Base-by-base conservation (phyloP, 2,329 filamentous ascomycete species). In the Fusarium equiseti region DNA sequence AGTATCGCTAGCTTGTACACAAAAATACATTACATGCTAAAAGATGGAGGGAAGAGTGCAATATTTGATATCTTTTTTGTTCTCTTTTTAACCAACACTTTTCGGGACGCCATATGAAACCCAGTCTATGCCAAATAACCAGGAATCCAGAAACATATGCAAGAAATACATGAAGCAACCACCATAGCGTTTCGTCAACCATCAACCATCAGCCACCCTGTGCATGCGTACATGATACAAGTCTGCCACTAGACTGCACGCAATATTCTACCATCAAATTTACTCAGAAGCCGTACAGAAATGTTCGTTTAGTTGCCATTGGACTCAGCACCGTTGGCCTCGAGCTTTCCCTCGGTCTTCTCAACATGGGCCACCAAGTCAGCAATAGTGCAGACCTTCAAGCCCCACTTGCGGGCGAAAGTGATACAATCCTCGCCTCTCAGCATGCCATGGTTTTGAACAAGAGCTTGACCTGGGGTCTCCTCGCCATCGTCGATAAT, bases 371-470 rank as follows among this genome's bases (percentile, higher is more conserved):
- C 85, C 29, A 95, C 91, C 82, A 99, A 81, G 81, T 95, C 94
- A 79, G 95, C 94, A 82, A 99, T 98, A 31, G 96, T 98, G 82
- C 95, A 97, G 63, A 97, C 94, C 84, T 92, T 96, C 74, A 99
- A 84, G 7, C 94, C 94, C 90, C 92, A 98, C 81, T 87, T 90
- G 81, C 90, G 89, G 29, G 94, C 96, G 86, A 99, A 99, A 53
- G 86, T 88, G 77, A 99, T 84, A 82, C 95, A 98, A 40, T 89
- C 92, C 83, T 97, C 94, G 70, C 94, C 89, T 73, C 94, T 85
- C 90, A 98, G 91, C 96, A 99, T 99, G 27, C 92, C 93, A n/a
- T 90, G 88, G 22, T 88, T 90, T 13, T 80, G 79, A 72, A 90
- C 84, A 76, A 92, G 83, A 2, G 93, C 87, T 76, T 86, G 85